Base-by-base conservation (phyloP, 2,329 filamentous ascomycete genomes). In the Celoporthe dispersa region DNA sequence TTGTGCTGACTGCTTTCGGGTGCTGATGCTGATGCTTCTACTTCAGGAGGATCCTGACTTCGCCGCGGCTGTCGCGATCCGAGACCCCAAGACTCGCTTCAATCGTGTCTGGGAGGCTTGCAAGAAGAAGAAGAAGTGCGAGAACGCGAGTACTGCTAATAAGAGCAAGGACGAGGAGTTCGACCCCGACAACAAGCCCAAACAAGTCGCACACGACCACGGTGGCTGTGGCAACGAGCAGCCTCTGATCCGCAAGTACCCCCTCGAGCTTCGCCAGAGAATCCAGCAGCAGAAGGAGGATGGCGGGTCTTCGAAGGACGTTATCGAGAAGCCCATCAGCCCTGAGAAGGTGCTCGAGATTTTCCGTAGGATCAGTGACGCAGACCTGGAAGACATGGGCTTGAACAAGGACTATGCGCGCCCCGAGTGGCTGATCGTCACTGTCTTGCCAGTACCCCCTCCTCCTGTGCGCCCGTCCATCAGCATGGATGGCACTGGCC, bases 351-450 rank as follows among this genome's bases (percentile, higher is more conserved):
- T 94, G 3, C 87, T 97, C 74, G 91, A 92, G 76, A 92, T 98
- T 76, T 92, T 99, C 81, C 91, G 92, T 75, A 91, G 91, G 75
- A 96, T 99, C 74, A 89, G 89, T 2, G 91, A 94, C 70, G 87
- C 91, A 25, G 95, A 97, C 71, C 89, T 98, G 72, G 85, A 88
- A 68, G 90, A 96, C 75, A 93, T 99, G 84, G 96, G 96, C 44
- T 84, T 99, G 76, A 99, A 95, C 82, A 91, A 92, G 69, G 94
- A 98, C 79, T 98, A 98, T 76, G 95, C 97, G 69, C 91, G 95
- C 62, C 96, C 96, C 0, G 96, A 99, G 79, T 99, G 96, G 96
- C 97, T 99, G 94, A 89, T 99, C 72, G 85, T 99, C 72, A 97
- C 94, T 0, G 94, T 98, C 64, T 87, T 99, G 62, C 94, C 96